Evolutionary conservation across 2,329 filamentous ascomycete genomes (phyloP).

Genomic region (Endocalyx cinctus): DNA sequence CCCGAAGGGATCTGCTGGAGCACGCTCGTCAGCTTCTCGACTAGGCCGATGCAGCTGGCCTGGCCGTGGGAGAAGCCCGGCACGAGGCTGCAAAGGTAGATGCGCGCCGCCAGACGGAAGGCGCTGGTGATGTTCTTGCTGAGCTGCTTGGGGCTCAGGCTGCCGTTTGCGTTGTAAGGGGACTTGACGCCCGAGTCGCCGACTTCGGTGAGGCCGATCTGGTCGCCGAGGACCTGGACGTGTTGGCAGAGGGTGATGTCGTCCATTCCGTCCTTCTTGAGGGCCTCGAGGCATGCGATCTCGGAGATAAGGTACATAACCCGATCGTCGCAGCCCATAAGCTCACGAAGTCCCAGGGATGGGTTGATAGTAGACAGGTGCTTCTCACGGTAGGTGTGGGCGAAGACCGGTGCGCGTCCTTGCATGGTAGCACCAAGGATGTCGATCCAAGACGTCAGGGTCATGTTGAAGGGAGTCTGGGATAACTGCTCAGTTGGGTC

Average conservation of each 20-base stretch:
- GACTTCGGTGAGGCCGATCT: constrained; percentile 77
- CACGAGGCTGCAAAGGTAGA: constrained; percentile 94
- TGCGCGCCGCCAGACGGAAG: constrained; percentile 86
- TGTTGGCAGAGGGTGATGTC: constrained; percentile 84
- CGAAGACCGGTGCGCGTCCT: constrained; percentile 79
- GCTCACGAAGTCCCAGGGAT: constrained; percentile 72
- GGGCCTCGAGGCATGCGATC: constrained; percentile 88
- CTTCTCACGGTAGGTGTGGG: constrained; percentile 93
- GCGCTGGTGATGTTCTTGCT: constrained; percentile 83
- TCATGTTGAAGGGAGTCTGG: constrained; percentile 90
- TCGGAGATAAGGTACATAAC: constrained; percentile 99
- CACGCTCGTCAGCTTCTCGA: constrained; percentile 70
- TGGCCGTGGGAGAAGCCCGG: constrained; percentile 79
- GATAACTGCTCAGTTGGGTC: constrained; percentile 53
- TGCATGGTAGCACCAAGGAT: constrained; percentile 93
- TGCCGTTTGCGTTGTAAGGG: constrained; percentile 64
- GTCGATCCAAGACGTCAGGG: constrained; percentile 89
- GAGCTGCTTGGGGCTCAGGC: constrained; percentile 76
- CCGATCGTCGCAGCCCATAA: constrained; percentile 96
- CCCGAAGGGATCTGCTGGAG: constrained; percentile 82
- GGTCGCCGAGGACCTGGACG: constrained; percentile 79
- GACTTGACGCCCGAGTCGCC: constrained; percentile 54
- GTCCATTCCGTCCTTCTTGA: constrained; percentile 79
- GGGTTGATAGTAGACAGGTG: constrained; percentile 64
- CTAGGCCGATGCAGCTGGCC: constrained; percentile 67